Percentiles rank a stretch among this genome's conserved stretches.
phyloP scores from a whole-genome alignment of 495 filamentous ascomycete species.

The Trichoderma virens region DNA sequence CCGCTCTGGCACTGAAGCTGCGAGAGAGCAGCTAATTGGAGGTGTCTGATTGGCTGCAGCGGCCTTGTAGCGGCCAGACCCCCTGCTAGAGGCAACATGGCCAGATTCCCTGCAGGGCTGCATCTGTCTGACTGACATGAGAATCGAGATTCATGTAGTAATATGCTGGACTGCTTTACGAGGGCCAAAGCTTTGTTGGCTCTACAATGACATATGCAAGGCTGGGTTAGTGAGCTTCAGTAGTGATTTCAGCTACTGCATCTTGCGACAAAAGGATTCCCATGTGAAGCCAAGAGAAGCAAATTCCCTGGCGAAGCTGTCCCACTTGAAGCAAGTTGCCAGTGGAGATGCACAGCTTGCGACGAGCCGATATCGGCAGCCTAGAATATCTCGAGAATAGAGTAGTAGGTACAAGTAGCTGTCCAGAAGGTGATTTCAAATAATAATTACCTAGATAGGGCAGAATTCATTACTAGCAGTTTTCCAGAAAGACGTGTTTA shows the following conservation, averaged over 20 bases:
- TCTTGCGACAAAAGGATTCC: no score
- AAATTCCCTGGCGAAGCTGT: not conserved
- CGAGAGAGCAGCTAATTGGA: not conserved
- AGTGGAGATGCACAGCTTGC: constrained; percentile 1
- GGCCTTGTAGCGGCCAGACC: not conserved
- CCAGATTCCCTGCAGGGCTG: not conserved
- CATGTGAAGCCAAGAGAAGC: no score
- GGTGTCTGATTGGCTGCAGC: not conserved
- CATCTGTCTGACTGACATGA: not conserved
- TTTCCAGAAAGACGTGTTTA: no score
- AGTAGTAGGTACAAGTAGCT: not conserved
- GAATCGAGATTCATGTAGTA: no score
- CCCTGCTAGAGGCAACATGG: not conserved
- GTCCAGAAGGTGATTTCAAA: not conserved
- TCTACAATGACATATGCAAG: no score
- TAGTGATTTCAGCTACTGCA: no score
- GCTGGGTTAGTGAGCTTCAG: no score
- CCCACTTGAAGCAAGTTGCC: not conserved
- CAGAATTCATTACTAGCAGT: no score
- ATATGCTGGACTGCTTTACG: no score
- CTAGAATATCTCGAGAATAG: not conserved
- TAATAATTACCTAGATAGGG: not conserved
- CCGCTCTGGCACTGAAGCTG: not conserved
- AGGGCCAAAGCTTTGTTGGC: no score
- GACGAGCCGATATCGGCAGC: not conserved